These are phyloP conservation scores for Cyclotella cryptica DNA, from an alignment of 108 stramenopile genomes.

Conservation along the genomic window DNA sequence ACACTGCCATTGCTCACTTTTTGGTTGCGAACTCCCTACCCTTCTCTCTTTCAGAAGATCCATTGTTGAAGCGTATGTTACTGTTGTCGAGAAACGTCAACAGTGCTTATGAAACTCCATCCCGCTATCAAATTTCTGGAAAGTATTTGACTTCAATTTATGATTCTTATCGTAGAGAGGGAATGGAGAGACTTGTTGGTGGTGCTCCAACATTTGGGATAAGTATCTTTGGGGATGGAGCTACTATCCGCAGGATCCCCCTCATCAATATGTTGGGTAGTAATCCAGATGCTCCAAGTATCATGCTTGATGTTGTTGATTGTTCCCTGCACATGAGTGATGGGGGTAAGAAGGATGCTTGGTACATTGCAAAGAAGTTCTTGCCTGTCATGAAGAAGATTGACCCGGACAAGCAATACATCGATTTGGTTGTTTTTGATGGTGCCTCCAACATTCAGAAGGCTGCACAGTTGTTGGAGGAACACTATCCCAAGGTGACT, in stretches of 20 bases:
- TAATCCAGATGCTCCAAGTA: not conserved
- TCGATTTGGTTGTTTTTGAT: no score
- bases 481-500: not conserved
- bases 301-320: not conserved
- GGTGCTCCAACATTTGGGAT: not conserved
- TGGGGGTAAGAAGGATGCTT: constrained; percentile 18
- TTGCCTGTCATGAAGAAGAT: constrained; percentile 2
- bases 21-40: not conserved
- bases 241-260: no score
- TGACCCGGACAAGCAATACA: not conserved
- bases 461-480: constrained; percentile 1
- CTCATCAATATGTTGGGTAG: not conserved
- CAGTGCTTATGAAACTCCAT: not conserved
- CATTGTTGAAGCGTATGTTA: not conserved
- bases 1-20: not conserved
- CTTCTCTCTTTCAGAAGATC: not conserved
- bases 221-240: not conserved
- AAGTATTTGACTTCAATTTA: not conserved
- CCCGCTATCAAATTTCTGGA: not conserved
- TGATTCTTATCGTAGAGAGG: not conserved
- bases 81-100: not conserved
- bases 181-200: not conserved
- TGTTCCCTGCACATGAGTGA: constrained; percentile 5
- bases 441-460: constrained; percentile 8
- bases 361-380: constrained; percentile 4